These are phyloP conservation scores for Aspergillus campestris DNA, from an alignment of 495 filamentous ascomycete species.

Conservation along the genomic window DNA sequence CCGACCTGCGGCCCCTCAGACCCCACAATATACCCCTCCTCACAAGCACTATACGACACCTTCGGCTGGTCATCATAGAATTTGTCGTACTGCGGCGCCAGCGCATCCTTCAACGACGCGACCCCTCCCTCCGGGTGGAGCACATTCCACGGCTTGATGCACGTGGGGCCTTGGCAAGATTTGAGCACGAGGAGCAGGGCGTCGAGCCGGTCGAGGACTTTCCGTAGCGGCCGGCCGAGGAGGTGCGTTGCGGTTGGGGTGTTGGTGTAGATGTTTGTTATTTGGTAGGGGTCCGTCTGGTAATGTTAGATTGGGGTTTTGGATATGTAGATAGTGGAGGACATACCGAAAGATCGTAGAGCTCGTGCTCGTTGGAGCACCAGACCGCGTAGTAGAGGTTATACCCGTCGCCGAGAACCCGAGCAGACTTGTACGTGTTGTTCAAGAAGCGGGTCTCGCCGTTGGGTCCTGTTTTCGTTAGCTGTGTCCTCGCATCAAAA, in stretches of 20 bases:
- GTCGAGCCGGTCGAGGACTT: conserved; percentile 46
- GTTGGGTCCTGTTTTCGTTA: conserved; percentile 13
- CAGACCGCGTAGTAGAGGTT: conserved; percentile 58
- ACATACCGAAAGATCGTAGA: conserved; percentile 51
- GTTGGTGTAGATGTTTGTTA: conserved; percentile 45
- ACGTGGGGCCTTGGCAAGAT: conserved; percentile 50
- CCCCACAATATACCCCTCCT: conserved; percentile 47
- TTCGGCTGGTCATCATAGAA: conserved; percentile 13
- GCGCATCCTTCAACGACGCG: conserved; percentile 1
- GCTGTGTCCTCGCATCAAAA: background rate
- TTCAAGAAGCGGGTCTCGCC: conserved; percentile 25
- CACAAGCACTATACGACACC: conserved; percentile 44
- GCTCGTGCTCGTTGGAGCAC: conserved; percentile 56
- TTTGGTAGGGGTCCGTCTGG: conserved; percentile 51
- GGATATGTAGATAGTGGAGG: background rate
- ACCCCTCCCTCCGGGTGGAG: conserved; percentile 46
- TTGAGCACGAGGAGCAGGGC: conserved; percentile 56
- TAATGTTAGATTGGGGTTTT: background rate
- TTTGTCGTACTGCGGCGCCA: conserved; percentile 5
- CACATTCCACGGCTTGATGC: conserved; percentile 49
- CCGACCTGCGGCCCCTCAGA: conserved; percentile 48
- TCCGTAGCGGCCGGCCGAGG: conserved; percentile 35
- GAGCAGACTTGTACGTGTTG: conserved; percentile 58
- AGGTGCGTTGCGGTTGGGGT: conserved; percentile 15
- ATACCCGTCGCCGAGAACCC: conserved; percentile 45